Evolutionary conservation across 2,329 filamentous ascomycete genomes (phyloP).

Genomic region (Sordariomycetes sp.): DNA sequence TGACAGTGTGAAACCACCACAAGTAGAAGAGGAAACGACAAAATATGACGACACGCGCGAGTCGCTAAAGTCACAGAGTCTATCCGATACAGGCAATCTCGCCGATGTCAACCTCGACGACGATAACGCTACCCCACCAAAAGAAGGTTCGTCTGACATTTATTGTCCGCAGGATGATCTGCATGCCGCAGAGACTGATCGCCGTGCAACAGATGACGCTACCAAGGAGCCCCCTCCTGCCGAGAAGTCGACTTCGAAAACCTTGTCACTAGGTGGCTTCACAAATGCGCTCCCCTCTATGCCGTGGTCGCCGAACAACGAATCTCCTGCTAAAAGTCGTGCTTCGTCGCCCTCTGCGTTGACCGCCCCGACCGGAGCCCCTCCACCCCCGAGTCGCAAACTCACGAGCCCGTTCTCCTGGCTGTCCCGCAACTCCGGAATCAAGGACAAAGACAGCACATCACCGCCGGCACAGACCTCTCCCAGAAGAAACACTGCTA

Average conservation of each 20-base stretch:
- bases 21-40: not conserved
- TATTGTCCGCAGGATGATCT: not conserved
- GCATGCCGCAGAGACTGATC: slow-evolving; percentile 3
- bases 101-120: slow-evolving; percentile 60
- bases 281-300: slow-evolving; percentile 62
- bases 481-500: slow-evolving; percentile 61
- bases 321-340: slow-evolving; percentile 34
- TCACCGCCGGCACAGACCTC: slow-evolving; percentile 37
- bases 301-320: slow-evolving; percentile 56
- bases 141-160: slow-evolving; percentile 18
- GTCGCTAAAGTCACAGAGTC: slow-evolving; percentile 17
- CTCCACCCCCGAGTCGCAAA: slow-evolving; percentile 47
- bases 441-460: slow-evolving; percentile 43
- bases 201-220: slow-evolving; percentile 7
- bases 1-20: slow-evolving; percentile 6
- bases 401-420: slow-evolving; percentile 82
- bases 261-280: slow-evolving; percentile 57
- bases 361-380: slow-evolving; percentile 10
- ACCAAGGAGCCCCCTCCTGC: slow-evolving; percentile 6
- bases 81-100: slow-evolving; percentile 36
- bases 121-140: slow-evolving; percentile 27
- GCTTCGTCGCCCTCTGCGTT: slow-evolving; percentile 19
- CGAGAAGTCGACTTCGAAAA: slow-evolving; percentile 37
- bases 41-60: slow-evolving; percentile 1
- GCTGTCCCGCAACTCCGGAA: slow-evolving; percentile 59